A percentile compares a stretch with the other conserved stretches of the same genome.
phyloP scores from a whole-genome alignment of 768 basidiomycete species.

The Pisolithus sp. region DNA sequence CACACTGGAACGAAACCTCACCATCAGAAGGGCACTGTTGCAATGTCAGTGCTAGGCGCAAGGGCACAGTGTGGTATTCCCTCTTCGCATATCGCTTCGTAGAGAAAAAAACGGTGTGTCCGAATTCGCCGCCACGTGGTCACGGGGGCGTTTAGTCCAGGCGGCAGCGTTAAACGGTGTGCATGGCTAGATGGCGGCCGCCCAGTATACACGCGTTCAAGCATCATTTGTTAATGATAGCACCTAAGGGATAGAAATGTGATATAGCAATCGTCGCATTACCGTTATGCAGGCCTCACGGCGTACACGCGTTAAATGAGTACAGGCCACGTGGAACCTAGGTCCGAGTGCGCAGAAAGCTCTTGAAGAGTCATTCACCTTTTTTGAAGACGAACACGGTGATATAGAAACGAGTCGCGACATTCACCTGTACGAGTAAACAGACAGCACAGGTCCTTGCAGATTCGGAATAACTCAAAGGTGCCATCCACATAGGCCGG shows the following conservation, averaged over 20 bases:
- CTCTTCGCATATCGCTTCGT: too few relatives aligned
- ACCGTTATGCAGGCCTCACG: constrained; percentile 23
- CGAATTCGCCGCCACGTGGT: neutral
- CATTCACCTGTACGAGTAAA: too few relatives aligned
- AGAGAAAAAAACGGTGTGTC: too few relatives aligned
- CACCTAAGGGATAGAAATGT: constrained; percentile 18
- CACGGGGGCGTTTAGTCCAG: constrained; percentile 3
- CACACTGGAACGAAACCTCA: too few relatives aligned
- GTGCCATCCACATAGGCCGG: neutral
- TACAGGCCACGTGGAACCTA: constrained; percentile 10
- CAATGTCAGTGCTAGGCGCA: too few relatives aligned
- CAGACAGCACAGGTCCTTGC: too few relatives aligned
- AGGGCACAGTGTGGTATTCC: too few relatives aligned
- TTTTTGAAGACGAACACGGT: neutral
- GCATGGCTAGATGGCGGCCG: constrained; percentile 5
- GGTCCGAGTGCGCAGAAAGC: neutral
- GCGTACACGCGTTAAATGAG: constrained; percentile 21
- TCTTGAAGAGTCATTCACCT: neutral
- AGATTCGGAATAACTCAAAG: neutral
- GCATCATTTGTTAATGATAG: constrained; percentile 11
- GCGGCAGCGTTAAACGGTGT: neutral
- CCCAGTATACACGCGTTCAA: constrained; percentile 14
- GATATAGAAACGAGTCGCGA: neutral
- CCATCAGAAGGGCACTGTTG: too few relatives aligned
- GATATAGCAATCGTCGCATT: constrained; percentile 19